phyloP scores from a whole-genome alignment of 2,329 filamentous ascomycete genomes.

The Aspergillus sp. region DNA sequence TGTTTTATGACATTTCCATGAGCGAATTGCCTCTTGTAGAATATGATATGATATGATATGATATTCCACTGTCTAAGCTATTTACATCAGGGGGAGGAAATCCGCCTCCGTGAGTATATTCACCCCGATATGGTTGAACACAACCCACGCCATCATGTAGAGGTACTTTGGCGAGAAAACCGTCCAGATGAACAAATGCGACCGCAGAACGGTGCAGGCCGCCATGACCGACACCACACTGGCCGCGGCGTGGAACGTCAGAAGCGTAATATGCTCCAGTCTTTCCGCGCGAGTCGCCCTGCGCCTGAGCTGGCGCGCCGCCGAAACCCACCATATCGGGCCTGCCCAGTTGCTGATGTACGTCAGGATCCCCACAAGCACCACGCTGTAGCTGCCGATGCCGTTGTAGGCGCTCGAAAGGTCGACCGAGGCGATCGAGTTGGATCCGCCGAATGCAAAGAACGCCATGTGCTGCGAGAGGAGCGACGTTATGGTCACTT shows the following conservation, averaged over 20 bases:
- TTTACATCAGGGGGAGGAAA: no score
- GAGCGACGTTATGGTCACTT: constrained; percentile 61
- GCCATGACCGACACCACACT: constrained; percentile 70
- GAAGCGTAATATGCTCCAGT: constrained; percentile 46
- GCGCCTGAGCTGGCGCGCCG: constrained; percentile 35
- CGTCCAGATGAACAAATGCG: constrained; percentile 96
- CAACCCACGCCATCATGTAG: constrained; percentile 80
- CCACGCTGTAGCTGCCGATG: constrained; percentile 66
- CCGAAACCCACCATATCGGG: constrained; percentile 74
- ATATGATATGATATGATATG: no score
- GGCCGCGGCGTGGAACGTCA: constrained; percentile 61
- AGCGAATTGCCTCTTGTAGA: no score
- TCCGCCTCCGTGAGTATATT: constrained; percentile 52
- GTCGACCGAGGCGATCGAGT: constrained; percentile 92
- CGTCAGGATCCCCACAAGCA: constrained; percentile 72
- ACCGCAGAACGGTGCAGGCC: constrained; percentile 72
- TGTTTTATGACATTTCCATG: constrained; percentile 36
- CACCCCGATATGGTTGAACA: constrained; percentile 68
- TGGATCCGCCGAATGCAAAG: constrained; percentile 83
- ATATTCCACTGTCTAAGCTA: no score
- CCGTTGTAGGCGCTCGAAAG: constrained; percentile 94
- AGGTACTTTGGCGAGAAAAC: constrained; percentile 96
- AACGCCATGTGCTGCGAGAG: constrained; percentile 75
- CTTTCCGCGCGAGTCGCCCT: constrained; percentile 18
- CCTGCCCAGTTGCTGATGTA: constrained; percentile 89